Conservation (phyloP, 108 stramenopile species). For the Mediolabrus comicus region DNA sequence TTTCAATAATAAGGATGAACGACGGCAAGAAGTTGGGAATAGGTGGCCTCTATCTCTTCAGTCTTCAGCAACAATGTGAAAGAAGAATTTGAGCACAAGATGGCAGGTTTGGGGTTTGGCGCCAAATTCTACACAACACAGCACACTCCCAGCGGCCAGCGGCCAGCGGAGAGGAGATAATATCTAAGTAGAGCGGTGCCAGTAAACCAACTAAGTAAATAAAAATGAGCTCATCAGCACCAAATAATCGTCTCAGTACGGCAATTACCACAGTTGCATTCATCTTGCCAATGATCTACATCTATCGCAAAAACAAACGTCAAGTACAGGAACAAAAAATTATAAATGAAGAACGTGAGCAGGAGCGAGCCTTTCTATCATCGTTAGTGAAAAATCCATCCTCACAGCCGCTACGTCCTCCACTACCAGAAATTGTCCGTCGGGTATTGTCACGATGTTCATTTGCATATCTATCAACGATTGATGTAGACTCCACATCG, state of each 20-base stretch:
- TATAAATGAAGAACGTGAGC: slow-evolving; percentile 24
- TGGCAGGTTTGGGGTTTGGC: no score
- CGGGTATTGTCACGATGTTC: slow-evolving; percentile 46
- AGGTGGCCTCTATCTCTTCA: no score
- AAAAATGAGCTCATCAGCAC: background rate
- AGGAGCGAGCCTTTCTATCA: slow-evolving; percentile 38
- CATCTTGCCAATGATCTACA: slow-evolving; percentile 26
- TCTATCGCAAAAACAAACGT: slow-evolving; percentile 20
- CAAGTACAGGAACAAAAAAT: slow-evolving; percentile 8
- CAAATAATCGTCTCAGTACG: background rate
- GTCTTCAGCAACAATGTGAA: no score
- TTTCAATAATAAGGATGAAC: no score
- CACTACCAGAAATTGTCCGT: slow-evolving; percentile 52
- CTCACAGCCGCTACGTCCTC: slow-evolving; percentile 44
- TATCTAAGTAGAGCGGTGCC: no score
- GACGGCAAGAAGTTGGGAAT: no score
- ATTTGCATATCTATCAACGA: slow-evolving; percentile 62
- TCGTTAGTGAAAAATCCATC: slow-evolving; percentile 12
- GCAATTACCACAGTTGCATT: slow-evolving; percentile 18
- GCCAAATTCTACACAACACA: no score
- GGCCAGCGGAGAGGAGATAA: no score
- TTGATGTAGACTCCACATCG: slow-evolving; percentile 28
- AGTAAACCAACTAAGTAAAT: no score
- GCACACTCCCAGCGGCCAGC: no score
- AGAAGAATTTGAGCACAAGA: no score